Evolutionary conservation across 2,329 filamentous ascomycete genomes (phyloP), one percentile per base, ranked within the genome.

Genomic region (Moelleriella libera): DNA sequence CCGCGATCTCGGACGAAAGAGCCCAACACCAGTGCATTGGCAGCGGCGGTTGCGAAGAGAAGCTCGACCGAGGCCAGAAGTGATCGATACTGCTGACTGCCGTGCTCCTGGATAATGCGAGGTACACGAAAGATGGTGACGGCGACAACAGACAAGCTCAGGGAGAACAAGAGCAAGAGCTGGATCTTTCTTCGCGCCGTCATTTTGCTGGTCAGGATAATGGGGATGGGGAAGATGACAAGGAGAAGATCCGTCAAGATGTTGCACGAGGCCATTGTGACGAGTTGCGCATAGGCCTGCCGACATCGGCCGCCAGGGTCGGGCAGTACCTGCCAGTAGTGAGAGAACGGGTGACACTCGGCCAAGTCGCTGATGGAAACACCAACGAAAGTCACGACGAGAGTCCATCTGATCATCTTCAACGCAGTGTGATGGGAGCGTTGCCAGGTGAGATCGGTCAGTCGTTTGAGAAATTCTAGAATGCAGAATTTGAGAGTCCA

Each of bases 401-500:
- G 76, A 48, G 86, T 84, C 60, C 79, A 78, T 50, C 88, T 79
- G 52, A 96, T 86, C 51, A 77, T 71, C 46, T 80, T 71, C 8
- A 96, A 68, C 10, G 81, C 78, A 44, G 78, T 65, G 52, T 87
- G 80, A 61, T 94, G 88, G 29, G 82, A 82, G 46, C 76, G 75
- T 51, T 83, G 80, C 85, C 89, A 96, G 48, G 86, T 85, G 43
- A 83, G 80, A 47, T 80, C 80, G 3, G 87, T 92, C 46, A 97
- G 75, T 48, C 90, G 83, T 61, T 84, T 85, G 55, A 97, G 82
- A 59, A 96, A 97, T 62, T 95, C 89, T 50, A 89, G 83, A 49
- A 97, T 83, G 37, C 89, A 87, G 57, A 83, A 78, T 63, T 97
- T 98, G 53, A 92, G 80, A 55, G 84, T 83, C 92, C 92, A 98